Base-by-base conservation (phyloP, 2,329 filamentous ascomycete species). In the Fonsecaea nubica region DNA sequence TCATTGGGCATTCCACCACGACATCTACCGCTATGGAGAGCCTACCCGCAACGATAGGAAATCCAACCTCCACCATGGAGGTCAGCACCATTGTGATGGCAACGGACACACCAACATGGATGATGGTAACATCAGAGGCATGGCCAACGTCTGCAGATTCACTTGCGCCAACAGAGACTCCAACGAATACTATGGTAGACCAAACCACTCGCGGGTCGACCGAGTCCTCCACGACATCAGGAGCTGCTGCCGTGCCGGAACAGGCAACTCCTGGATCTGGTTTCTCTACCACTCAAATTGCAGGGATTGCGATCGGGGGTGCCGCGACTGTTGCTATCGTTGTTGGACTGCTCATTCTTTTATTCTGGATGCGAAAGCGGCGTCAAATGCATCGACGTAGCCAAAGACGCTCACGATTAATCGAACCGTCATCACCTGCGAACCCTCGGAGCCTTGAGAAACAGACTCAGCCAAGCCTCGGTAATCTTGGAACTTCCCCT, bases 251-350 rank as follows among this genome's bases (percentile, higher is more conserved):
- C 32, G 56, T 58, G 36, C 38, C 62, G 13, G 32, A 57, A 13
- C 55, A 58, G 30, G 48, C 30, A 4, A 18, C 58, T 8, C 42
- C 54, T 6, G 56, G 54, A 45, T 15, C 36, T 42, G 62, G 70
- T n/a, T 74, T 81, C 38, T 74, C 73, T 25, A 79, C 78, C 6
- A 77, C 77, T 3, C 84, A 88, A 68, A 81, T 89, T 55, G 83
- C 82, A 18, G 88, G 87, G 6, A 87, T 90, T 65, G 79, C 83
- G 1, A 79, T 87, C 3, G 88, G 86, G 5, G 79, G 82, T 10
- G 80, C 82, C 4, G 84, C 83, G 4, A 82, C 82, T 1, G 77
- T 83, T 3, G 75, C 81, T 4, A 71, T 89, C 18, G 83, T 81
- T 5, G 72, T 86, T 33, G 80, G 79, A 4, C 73, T 85, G 13